Evolutionary conservation across 169 alveolate species (phyloP), one percentile per base, ranked within the genome.

Genomic region (Plasmodium berghei): DNA sequence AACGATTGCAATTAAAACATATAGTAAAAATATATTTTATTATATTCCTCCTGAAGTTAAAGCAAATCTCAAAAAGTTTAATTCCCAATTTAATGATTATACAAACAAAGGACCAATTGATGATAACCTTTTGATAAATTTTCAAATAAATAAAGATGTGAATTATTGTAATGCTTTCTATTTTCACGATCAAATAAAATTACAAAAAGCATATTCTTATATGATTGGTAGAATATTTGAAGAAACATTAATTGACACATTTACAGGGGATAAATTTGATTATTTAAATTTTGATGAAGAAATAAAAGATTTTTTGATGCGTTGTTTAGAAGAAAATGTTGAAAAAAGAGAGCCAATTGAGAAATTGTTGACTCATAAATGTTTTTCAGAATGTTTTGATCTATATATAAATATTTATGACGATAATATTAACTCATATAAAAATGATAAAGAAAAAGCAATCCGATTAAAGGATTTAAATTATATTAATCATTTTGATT

Each of bases 361-460:
- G 14, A 40, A 34, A 4, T 48, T 80, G 8, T 71, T 71, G 22
- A 22, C 66, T 46, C 90, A 80, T 59, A 64, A 45, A 46, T 80
- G 90, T 48, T 80, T 80, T 46, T 56, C 70, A 8, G 83, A 80
- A 1, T 80, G 90, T 61, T 80, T 80, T 24, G 90, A 80, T 28
- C 26, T 80, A 18, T 80, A 80, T 40, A 80, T 80, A 40, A 80
- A 80, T 26, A 80, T 80, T 3, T 80, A 80, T 59, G 90, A 80
- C 28, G 90, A 80, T 71, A 66, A 80, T 20, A 80, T 80, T n/a
- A 80, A 80, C n/a, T 42, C 90, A 0, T 80, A 80, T 58, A 67
- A 80, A 16, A 80, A 80, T 55, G 90, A 80, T 28, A 66, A 48
- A 59, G 90, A 80, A 70, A 80, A 80, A n/a, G 90, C 90, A 14